Conservation (phyloP, 108 stramenopile species). For the Cafeteria roenbergensis region DNA sequence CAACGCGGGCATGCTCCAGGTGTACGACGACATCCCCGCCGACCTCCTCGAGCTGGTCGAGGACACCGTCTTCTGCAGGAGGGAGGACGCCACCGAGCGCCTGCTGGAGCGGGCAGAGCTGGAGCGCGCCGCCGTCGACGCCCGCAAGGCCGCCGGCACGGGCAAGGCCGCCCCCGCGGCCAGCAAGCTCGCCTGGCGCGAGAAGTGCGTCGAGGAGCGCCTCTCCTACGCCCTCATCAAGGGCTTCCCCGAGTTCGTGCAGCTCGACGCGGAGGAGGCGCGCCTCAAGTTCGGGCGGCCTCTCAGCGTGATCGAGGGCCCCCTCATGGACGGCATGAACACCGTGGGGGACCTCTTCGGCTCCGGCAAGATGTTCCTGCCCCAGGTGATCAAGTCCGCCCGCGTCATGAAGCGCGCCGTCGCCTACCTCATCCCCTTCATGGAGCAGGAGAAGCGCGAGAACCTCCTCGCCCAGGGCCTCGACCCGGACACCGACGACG, state of each 20-base stretch:
- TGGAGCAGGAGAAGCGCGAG: constrained; percentile 90
- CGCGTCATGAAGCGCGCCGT: constrained; percentile 99
- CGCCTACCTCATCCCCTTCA: constrained; percentile 91
- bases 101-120: constrained; percentile 71
- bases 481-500: constrained; percentile 68
- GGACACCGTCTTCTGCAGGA: constrained; percentile 48
- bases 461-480: constrained; percentile 67
- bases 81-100: constrained; percentile 69
- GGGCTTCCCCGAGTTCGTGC: constrained; percentile 84
- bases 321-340: constrained; percentile 99
- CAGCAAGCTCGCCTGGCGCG: constrained; percentile 66
- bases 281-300: constrained; percentile 51
- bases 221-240: constrained; percentile 87
- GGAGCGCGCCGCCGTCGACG: constrained; percentile 67
- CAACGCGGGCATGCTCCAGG: constrained; percentile 81
- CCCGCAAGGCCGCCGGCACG: constrained; percentile 54
- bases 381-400: constrained; percentile 98
- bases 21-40: constrained; percentile 62
- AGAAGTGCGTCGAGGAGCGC: constrained; percentile 65
- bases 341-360: constrained; percentile 97
- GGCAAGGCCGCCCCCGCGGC: constrained; percentile 42
- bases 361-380: constrained; percentile 98
- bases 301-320: constrained; percentile 95
- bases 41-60: constrained; percentile 65
- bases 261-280: constrained; percentile 76